These are phyloP conservation scores for Candida dajiaensis DNA, from an alignment of 805 yeast genomes.

Conservation along the genomic window DNA sequence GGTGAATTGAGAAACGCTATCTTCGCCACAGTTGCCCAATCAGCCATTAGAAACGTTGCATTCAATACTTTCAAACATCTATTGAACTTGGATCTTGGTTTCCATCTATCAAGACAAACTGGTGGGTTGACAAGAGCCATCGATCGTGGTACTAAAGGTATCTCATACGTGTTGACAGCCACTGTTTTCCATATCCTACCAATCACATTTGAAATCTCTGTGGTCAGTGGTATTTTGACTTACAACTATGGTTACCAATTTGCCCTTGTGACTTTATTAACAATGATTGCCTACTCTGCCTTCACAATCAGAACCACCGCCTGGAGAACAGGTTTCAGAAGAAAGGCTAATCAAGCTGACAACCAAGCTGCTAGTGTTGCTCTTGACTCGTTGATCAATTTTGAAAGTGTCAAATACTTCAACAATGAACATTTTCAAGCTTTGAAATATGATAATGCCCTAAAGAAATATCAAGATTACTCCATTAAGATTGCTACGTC, in stretches of 20 bases:
- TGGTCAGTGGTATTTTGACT: conserved; percentile 90
- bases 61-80: conserved; percentile 80
- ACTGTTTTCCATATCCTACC: conserved; percentile 98
- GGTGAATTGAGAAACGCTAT: conserved; percentile 95
- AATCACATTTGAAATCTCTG: conserved; percentile 82
- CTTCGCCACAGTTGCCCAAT: conserved; percentile 92
- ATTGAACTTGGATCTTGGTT: conserved; percentile 76
- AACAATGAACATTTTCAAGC: conserved; percentile 84
- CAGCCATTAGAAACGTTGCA: conserved; percentile 88
- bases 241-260: conserved; percentile 86
- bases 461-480: conserved; percentile 61
- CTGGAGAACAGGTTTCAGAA: conserved; percentile 91
- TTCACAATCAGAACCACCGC: conserved; percentile 92
- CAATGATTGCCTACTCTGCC: conserved; percentile 83
- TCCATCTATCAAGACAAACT: conserved; percentile 87
- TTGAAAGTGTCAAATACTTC: conserved; percentile 91
- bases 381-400: conserved; percentile 86
- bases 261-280: conserved; percentile 81
- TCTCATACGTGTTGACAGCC: conserved; percentile 84
- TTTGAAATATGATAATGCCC: conserved; percentile 68
- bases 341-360: conserved; percentile 88
- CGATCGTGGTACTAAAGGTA: conserved; percentile 97
- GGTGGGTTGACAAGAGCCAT: conserved; percentile 96
- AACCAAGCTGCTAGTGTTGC: conserved; percentile 95
- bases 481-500: conserved; percentile 82